Evolutionary conservation across 1,139 yeast genomes (phyloP).

Genomic region (Suhomyces bokatorum): DNA sequence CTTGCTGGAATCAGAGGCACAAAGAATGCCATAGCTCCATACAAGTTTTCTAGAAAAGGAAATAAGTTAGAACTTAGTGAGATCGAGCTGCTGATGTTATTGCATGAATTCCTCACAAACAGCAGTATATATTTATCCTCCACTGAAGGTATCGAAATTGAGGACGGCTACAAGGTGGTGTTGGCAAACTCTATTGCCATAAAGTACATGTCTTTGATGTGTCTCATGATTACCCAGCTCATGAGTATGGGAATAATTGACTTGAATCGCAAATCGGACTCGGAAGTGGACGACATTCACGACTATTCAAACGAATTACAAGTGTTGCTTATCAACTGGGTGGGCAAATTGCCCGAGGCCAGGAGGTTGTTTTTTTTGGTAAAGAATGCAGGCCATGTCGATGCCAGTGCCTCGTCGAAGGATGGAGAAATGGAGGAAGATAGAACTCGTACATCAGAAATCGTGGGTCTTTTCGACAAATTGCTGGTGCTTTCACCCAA

Average conservation of each 20-base stretch:
- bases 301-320: conserved; percentile 60
- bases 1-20: conserved; percentile 55
- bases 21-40: conserved; percentile 27
- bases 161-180: conserved; percentile 35
- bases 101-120: conserved; percentile 66
- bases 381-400: conserved; percentile 23
- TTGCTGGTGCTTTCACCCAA: conserved; percentile 12
- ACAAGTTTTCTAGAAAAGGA: conserved; percentile 57
- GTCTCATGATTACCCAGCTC: conserved; percentile 59
- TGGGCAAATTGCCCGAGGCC: conserved; percentile 50
- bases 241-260: conserved; percentile 46
- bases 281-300: conserved; percentile 21
- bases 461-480: conserved; percentile 6
- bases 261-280: conserved; percentile 25
- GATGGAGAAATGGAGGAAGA: not conserved
- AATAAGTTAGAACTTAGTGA: conserved; percentile 46
- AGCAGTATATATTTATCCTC: conserved; percentile 52
- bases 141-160: conserved; percentile 35
- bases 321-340: conserved; percentile 60
- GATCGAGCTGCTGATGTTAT: conserved; percentile 62
- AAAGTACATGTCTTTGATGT: conserved; percentile 54
- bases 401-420: conserved; percentile 5
- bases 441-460: not conserved
- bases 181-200: conserved; percentile 45
- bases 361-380: conserved; percentile 39